A percentile compares a stretch with the other conserved stretches of the same genome.
These are phyloP conservation scores for Raddia distichophylla DNA, from an alignment of 176 grass and related monocot genomes.

Conservation along the genomic window DNA sequence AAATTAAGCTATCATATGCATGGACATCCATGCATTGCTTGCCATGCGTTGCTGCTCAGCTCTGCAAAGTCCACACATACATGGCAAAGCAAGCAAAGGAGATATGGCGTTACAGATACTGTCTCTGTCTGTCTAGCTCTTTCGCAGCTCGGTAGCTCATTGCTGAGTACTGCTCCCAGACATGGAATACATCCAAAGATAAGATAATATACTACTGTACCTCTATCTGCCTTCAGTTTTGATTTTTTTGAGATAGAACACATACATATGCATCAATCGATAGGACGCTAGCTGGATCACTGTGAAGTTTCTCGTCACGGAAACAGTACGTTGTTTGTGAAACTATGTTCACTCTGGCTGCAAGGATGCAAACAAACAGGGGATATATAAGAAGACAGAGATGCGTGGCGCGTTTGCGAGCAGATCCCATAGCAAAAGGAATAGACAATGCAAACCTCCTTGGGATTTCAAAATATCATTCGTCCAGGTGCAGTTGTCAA, in stretches of 20 bases:
- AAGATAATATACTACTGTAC: background rate
- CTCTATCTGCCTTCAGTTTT: background rate
- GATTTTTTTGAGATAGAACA: background rate
- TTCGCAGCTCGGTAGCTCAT: too few relatives aligned
- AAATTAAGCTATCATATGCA: too few relatives aligned
- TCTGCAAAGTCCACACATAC: background rate
- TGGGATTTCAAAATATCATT: too few relatives aligned
- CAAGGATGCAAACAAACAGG: conserved; percentile 1
- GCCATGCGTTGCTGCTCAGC: background rate
- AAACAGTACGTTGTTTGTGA: background rate
- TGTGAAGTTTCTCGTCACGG: conserved; percentile 54
- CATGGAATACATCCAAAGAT: background rate
- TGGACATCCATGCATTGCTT: background rate
- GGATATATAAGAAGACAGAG: background rate
- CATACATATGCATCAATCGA: conserved; percentile 23
- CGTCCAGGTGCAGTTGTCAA: too few relatives aligned
- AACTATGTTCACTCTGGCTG: background rate
- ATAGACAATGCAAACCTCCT: too few relatives aligned
- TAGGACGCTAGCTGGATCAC: conserved; percentile 58
- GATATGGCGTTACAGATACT: background rate
- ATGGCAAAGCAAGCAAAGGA: background rate
- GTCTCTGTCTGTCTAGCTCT: background rate
- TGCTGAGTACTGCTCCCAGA: background rate
- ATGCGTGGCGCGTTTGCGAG: background rate
- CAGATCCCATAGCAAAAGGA: background rate